phyloP scores from a whole-genome alignment of 2,329 filamentous ascomycete species.

The Penicillium crustosum region DNA sequence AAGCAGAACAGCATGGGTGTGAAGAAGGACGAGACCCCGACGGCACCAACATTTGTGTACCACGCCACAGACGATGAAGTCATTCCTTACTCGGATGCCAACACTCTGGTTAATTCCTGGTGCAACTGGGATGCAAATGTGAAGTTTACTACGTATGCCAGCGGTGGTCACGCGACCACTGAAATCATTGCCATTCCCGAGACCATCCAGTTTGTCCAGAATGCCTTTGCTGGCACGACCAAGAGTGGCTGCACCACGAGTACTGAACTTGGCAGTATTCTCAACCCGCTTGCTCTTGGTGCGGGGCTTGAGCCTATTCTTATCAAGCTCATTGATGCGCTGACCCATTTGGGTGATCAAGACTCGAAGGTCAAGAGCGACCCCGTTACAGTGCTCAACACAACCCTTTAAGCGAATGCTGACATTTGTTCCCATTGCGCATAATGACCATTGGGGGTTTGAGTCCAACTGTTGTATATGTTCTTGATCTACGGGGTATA shows the following conservation, averaged over 20 bases:
- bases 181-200: slow-evolving; percentile 24
- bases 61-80: slow-evolving; percentile 29
- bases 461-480: background rate
- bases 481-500: background rate
- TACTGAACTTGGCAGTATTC: slow-evolving; percentile 19
- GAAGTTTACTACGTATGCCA: slow-evolving; percentile 26
- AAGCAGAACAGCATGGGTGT: slow-evolving; percentile 22
- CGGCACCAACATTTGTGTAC: slow-evolving; percentile 29
- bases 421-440: background rate
- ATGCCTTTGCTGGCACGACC: slow-evolving; percentile 27
- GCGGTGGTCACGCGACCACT: slow-evolving; percentile 28
- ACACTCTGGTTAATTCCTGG: slow-evolving; percentile 24
- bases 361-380: slow-evolving; percentile 23
- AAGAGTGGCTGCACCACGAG: slow-evolving; percentile 21
- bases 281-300: slow-evolving; percentile 27
- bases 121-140: slow-evolving; percentile 23
- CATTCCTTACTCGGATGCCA: slow-evolving; percentile 25
- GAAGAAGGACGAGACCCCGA: slow-evolving; percentile 24
- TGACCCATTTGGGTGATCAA: slow-evolving; percentile 15
- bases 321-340: slow-evolving; percentile 20
- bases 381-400: slow-evolving; percentile 11
- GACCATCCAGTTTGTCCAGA: slow-evolving; percentile 23
- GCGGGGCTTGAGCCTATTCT: slow-evolving; percentile 25
- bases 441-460: background rate
- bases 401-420: background rate